phyloP scores from a whole-genome alignment of 768 basidiomycete genomes.

The Paxillus ammoniavirescens region DNA sequence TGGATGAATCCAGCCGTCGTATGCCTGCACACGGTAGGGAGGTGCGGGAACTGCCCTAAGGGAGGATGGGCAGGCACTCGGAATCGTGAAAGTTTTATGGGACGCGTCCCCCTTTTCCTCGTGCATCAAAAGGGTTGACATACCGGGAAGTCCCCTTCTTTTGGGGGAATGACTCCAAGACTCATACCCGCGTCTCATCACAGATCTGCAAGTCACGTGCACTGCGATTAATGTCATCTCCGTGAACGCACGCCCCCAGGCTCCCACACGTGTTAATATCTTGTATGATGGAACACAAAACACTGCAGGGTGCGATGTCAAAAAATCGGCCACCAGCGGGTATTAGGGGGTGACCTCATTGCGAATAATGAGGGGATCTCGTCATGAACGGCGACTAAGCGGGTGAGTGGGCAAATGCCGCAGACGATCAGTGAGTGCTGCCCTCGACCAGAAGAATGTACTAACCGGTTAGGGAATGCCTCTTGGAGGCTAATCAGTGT shows the following conservation, averaged over 20 bases:
- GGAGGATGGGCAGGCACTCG: conserved; percentile 3
- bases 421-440: background rate
- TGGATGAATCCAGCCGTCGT: conserved; percentile 16
- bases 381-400: conserved; percentile 17
- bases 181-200: background rate
- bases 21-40: conserved; percentile 23
- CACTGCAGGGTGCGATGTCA: background rate
- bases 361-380: conserved; percentile 11
- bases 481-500: background rate
- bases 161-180: conserved; percentile 14
- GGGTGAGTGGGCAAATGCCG: conserved; percentile 3
- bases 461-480: background rate
- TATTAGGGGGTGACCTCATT: conserved; percentile 18
- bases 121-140: conserved; percentile 27
- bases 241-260: conserved; percentile 9
- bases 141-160: conserved; percentile 20
- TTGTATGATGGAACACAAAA: background rate
- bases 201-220: conserved; percentile 1
- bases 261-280: background rate
- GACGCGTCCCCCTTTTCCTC: conserved; percentile 9
- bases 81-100: conserved; percentile 22
- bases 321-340: conserved; percentile 10
- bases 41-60: conserved; percentile 8
- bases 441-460: background rate
- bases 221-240: conserved; percentile 20